Percentiles rank a stretch among this genome's conserved stretches.
These are phyloP conservation scores for Wickerhamomyces hampshirensis DNA, from an alignment of 805 yeast genomes.

Conservation along the genomic window DNA sequence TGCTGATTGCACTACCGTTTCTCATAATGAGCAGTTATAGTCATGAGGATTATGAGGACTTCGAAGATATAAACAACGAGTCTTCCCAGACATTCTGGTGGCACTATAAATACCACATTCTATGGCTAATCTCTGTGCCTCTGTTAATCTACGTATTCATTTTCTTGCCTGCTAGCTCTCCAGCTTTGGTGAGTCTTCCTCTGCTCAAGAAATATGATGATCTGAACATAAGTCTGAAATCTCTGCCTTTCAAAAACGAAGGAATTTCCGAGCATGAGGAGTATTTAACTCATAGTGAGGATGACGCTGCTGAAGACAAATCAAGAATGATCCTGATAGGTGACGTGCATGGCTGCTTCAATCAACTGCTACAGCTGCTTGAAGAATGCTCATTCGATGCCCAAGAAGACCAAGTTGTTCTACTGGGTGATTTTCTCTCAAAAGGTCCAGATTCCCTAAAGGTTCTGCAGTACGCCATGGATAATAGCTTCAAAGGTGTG, in stretches of 20 bases:
- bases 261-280: neutral
- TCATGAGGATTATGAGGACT: no score
- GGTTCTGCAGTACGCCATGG: conserved; percentile 61
- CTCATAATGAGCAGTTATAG: no score
- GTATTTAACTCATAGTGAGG: neutral
- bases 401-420: conserved; percentile 51
- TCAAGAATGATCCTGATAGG: conserved; percentile 66
- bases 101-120: no score
- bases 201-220: neutral
- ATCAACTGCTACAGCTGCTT: conserved; percentile 50
- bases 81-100: no score
- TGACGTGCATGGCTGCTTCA: conserved; percentile 80
- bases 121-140: no score
- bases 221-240: neutral
- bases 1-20: no score
- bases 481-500: conserved; percentile 61
- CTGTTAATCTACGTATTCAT: no score
- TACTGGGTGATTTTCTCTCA: conserved; percentile 80
- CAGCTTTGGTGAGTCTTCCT: no score
- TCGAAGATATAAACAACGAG: no score
- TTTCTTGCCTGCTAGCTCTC: no score
- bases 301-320: neutral
- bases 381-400: conserved; percentile 41
- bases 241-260: neutral
- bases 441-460: conserved; percentile 77